Evolutionary conservation across 306 rosid species (phyloP).

Genomic region (Astragalus glycyphyllos): DNA sequence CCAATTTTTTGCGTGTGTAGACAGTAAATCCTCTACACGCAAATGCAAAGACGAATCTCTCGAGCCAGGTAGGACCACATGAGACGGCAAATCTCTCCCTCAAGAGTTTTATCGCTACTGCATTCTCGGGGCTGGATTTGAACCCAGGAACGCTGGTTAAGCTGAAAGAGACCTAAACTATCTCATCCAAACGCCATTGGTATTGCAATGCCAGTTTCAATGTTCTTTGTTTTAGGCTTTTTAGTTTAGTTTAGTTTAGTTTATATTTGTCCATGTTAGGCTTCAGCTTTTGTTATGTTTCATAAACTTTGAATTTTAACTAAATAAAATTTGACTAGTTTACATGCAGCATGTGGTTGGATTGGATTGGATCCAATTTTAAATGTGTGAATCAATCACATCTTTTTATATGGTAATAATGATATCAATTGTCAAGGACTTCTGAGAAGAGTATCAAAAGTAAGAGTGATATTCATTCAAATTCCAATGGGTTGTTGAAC

Average conservation of each 20-base stretch:
- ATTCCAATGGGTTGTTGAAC: background rate
- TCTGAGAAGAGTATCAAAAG: background rate
- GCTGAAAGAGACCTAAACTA: too few species aligned
- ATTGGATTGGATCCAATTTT: background rate
- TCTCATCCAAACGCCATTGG: too few species aligned
- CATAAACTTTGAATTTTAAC: constrained; percentile 26
- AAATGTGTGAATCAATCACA: background rate
- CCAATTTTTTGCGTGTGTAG: too few species aligned
- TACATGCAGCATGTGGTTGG: background rate
- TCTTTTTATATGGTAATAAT: background rate
- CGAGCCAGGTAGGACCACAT: too few species aligned
- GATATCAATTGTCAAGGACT: background rate
- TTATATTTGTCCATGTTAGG: background rate
- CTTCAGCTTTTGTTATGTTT: constrained; percentile 15
- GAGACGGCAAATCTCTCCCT: too few species aligned
- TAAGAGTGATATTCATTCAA: background rate
- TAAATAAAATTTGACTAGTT: constrained; percentile 16
- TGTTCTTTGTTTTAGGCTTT: constrained; percentile 7
- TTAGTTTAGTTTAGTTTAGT: background rate
- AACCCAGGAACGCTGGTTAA: too few species aligned
- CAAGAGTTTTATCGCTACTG: too few species aligned
- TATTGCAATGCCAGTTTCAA: background rate
- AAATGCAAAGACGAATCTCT: too few species aligned
- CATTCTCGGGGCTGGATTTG: too few species aligned
- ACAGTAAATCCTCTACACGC: too few species aligned